Percentiles rank a stretch among this genome's conserved stretches.
phyloP scores from a whole-genome alignment of 2,329 filamentous ascomycete species.

The Aspergillus vadensis region DNA sequence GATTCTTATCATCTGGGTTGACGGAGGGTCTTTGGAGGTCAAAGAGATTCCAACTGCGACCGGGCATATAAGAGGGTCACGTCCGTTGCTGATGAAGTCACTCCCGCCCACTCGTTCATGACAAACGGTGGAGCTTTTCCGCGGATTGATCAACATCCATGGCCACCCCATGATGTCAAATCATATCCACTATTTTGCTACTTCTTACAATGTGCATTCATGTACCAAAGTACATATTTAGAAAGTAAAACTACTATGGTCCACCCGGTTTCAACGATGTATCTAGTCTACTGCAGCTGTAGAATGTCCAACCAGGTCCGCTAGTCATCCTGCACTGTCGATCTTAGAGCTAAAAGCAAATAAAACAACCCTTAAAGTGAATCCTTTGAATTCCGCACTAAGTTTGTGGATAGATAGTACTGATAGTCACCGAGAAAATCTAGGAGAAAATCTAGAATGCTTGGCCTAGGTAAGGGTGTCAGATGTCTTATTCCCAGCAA shows the following conservation, averaged over 20 bases:
- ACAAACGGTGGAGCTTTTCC: conserved; percentile 12
- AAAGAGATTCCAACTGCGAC: conserved; percentile 1
- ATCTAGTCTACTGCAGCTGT: not conserved
- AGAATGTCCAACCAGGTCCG: not conserved
- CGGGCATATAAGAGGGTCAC: not conserved
- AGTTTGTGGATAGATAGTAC: not conserved
- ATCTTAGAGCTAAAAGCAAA: not conserved
- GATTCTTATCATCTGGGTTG: too few relatives aligned
- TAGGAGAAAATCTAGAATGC: conserved; percentile 22
- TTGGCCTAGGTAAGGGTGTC: conserved; percentile 24
- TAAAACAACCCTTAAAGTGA: not conserved
- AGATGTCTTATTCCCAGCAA: not conserved
- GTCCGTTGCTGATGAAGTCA: conserved; percentile 13
- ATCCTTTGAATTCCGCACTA: not conserved
- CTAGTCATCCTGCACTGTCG: not conserved
- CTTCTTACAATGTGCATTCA: too few relatives aligned
- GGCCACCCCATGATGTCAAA: conserved; percentile 15
- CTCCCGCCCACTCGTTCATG: not conserved
- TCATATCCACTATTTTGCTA: not conserved
- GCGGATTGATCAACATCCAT: conserved; percentile 9
- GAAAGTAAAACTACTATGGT: too few relatives aligned
- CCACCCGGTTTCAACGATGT: not conserved
- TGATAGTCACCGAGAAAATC: conserved; percentile 5
- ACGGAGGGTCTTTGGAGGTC: not conserved
- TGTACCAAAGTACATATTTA: too few relatives aligned